Percentiles rank a stretch among this genome's conserved stretches.
phyloP scores from a whole-genome alignment of 192 early-diverging fungal species.

The Backusella psychrophila region DNA sequence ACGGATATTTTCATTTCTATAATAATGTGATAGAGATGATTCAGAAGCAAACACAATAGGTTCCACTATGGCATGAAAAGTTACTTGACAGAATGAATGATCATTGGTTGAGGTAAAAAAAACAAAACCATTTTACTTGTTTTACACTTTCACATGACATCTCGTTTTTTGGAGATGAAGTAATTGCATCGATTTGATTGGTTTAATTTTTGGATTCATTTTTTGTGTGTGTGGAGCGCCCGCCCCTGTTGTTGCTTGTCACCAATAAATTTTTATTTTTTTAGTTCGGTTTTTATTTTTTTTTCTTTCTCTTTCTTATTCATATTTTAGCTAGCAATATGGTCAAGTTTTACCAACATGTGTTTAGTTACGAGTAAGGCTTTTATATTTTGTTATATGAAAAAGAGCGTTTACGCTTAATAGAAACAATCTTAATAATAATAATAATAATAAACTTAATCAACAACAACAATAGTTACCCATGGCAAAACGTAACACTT shows the following conservation, averaged over 20 bases:
- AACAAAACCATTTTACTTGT: not conserved
- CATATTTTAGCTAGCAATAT: conserved; percentile 39
- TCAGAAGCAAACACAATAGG: not conserved
- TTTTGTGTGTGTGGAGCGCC: not conserved
- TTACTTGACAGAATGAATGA: not conserved
- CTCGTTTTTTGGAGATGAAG: not conserved
- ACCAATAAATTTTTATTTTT: not conserved
- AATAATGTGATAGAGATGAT: not conserved
- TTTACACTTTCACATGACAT: not conserved
- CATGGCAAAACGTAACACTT: conserved; percentile 83
- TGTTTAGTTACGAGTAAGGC: conserved; percentile 70
- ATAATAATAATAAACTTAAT: not conserved
- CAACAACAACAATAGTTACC: conserved; percentile 30
- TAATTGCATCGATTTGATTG: not conserved
- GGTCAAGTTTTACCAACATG: conserved; percentile 84
- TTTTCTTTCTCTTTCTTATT: conserved; percentile 1
- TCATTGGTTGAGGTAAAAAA: not conserved
- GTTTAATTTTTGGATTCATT: not conserved
- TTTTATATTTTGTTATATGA: not conserved
- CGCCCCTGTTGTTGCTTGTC: not conserved
- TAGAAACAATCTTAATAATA: not conserved
- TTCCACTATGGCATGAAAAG: not conserved
- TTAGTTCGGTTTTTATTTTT: not conserved
- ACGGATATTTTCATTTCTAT: not conserved
- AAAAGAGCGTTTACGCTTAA: too few relatives aligned